Percentiles rank a stretch among this genome's conserved stretches.
These are phyloP conservation scores for Abrus pulchellus DNA, from an alignment of 306 rosid genomes.

Conservation along the genomic window DNA sequence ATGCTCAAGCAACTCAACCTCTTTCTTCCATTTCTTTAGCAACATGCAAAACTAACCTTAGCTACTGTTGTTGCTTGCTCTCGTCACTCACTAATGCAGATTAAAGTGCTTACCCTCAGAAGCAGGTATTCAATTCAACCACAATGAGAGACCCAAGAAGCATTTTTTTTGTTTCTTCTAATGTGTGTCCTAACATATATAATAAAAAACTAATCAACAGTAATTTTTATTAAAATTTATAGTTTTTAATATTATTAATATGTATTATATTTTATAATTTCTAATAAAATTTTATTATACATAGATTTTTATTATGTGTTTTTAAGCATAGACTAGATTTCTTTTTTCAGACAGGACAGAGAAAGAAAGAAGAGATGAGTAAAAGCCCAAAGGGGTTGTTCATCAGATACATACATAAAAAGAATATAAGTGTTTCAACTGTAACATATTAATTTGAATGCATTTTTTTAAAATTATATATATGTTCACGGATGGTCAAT, in stretches of 20 bases:
- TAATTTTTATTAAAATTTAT: too few species aligned
- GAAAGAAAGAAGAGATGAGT: conserved; percentile 17
- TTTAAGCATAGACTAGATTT: too few species aligned
- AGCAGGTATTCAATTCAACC: conserved; percentile 6
- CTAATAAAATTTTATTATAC: too few species aligned
- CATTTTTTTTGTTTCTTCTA: too few species aligned
- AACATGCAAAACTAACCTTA: conserved; percentile 23
- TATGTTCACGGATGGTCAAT: conserved; percentile 23
- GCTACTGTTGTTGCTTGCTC: conserved; percentile 28
- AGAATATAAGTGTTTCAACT: background rate
- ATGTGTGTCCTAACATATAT: too few species aligned
- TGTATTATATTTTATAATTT: too few species aligned
- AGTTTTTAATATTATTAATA: too few species aligned
- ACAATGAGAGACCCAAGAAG: conserved; percentile 23
- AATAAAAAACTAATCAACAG: too few species aligned
- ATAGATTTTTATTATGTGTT: too few species aligned
- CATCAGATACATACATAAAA: background rate
- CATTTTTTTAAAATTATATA: background rate
- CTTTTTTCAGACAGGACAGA: too few species aligned
- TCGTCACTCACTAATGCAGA: conserved; percentile 26
- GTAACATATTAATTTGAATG: conserved; percentile 3
- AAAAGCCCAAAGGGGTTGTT: conserved; percentile 25
- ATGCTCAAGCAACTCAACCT: conserved; percentile 35
- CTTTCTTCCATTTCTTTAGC: conserved; percentile 23
- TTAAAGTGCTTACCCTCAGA: conserved; percentile 37